Conservation (phyloP, 805 yeast genomes). For the Monosporozyma servazzii region DNA sequence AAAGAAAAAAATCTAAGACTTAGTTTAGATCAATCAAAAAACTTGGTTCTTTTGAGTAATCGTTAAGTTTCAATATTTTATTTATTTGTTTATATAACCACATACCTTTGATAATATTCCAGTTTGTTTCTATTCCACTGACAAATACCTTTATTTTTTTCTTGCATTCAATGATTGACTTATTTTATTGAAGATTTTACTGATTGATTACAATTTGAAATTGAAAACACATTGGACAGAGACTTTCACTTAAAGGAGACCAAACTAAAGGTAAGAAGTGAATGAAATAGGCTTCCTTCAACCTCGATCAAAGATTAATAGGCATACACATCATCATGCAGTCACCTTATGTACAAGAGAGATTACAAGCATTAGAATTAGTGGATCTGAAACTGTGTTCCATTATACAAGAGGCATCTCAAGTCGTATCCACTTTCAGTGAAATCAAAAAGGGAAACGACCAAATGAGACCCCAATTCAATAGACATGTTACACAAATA, state of each 20-base stretch:
- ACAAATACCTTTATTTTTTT: not conserved
- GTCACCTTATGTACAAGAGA: slow-evolving; percentile 24
- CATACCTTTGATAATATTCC: not conserved
- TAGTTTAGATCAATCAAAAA: not conserved
- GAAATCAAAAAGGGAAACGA: slow-evolving; percentile 27
- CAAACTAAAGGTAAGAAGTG: not conserved
- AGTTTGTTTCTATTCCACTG: not conserved
- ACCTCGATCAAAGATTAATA: too few species aligned
- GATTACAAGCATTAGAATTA: slow-evolving; percentile 21
- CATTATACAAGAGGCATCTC: slow-evolving; percentile 24
- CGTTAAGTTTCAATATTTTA: not conserved
- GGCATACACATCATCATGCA: slow-evolving; percentile 14
- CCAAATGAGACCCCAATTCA: slow-evolving; percentile 22
- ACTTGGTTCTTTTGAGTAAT: not conserved
- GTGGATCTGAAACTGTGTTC: slow-evolving; percentile 22
- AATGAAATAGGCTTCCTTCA: not conserved
- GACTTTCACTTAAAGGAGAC: not conserved
- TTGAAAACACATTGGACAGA: too few species aligned
- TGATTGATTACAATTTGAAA: not conserved
- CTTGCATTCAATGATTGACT: not conserved
- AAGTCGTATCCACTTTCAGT: slow-evolving; percentile 23
- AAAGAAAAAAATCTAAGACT: not conserved
- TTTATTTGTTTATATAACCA: not conserved
- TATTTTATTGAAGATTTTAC: not conserved
- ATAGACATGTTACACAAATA: slow-evolving; percentile 21